phyloP scores from a whole-genome alignment of 2,329 filamentous ascomycete genomes.

The Didymella pomorum region DNA sequence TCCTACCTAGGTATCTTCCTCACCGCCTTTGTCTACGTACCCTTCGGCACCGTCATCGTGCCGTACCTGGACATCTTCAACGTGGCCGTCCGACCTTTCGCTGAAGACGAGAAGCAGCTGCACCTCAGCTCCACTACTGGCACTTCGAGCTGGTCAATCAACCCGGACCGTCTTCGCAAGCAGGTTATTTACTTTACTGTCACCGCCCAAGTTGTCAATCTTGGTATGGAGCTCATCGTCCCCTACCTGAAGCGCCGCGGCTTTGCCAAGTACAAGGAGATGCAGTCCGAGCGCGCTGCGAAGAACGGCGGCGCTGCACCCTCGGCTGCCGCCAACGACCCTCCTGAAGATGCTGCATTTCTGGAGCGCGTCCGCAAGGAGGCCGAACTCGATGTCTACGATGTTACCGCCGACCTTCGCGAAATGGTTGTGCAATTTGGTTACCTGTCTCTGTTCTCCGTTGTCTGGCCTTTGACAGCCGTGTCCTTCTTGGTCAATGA shows the following conservation, averaged over 20 bases:
- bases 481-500: constrained; percentile 92
- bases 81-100: constrained; percentile 75
- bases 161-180: constrained; percentile 81
- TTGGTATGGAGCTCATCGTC: constrained; percentile 82
- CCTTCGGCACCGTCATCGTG: constrained; percentile 83
- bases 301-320: constrained; percentile 63
- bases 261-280: constrained; percentile 79
- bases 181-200: constrained; percentile 97
- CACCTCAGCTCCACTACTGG: constrained; percentile 57
- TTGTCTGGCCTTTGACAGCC: constrained; percentile 92
- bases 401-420: constrained; percentile 87
- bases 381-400: constrained; percentile 81
- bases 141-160: constrained; percentile 73
- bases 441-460: constrained; percentile 89
- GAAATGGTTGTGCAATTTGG: constrained; percentile 72
- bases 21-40: constrained; percentile 93
- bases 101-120: constrained; percentile 76
- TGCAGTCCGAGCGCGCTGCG: constrained; percentile 67
- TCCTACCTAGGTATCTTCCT: constrained; percentile 87
- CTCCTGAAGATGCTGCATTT: constrained; percentile 80
- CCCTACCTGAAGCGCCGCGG: constrained; percentile 84
- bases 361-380: constrained; percentile 82
- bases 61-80: constrained; percentile 87
- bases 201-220: constrained; percentile 89
- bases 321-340: constrained; percentile 65